Conservation (phyloP, 2,329 filamentous ascomycete species). For the Cladosporium colombiae region DNA sequence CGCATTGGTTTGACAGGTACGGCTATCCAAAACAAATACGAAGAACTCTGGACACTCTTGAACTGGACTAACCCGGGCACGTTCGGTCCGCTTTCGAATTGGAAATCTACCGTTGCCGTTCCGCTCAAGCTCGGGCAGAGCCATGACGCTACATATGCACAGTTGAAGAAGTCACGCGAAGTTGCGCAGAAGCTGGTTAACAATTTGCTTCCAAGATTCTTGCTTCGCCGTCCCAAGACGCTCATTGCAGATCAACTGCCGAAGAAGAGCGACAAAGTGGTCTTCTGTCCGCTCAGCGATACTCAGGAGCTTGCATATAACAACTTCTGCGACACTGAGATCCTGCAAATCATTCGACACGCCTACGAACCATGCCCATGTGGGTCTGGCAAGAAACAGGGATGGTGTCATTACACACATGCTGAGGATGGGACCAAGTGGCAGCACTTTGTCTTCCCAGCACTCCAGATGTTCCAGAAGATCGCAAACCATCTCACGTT, state of each 20-base stretch:
- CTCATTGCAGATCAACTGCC: conserved; percentile 90
- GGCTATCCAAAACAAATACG: conserved; percentile 96
- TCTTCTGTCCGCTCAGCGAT: conserved; percentile 88
- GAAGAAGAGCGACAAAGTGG: conserved; percentile 89
- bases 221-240: conserved; percentile 88
- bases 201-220: conserved; percentile 85
- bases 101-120: conserved; percentile 74
- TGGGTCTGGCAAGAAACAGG: conserved; percentile 66
- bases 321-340: conserved; percentile 72
- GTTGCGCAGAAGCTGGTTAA: conserved; percentile 83
- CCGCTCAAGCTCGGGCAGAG: conserved; percentile 87
- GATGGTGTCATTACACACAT: conserved; percentile 74
- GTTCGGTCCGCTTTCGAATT: conserved; percentile 68
- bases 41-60: conserved; percentile 92
- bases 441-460: conserved; percentile 80
- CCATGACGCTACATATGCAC: conserved; percentile 81
- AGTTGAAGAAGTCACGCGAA: conserved; percentile 77
- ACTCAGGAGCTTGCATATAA: conserved; percentile 81
- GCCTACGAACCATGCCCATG: conserved; percentile 71
- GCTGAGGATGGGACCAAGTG: conserved; percentile 56
- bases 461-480: conserved; percentile 80
- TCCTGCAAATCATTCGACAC: conserved; percentile 67
- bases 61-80: conserved; percentile 92
- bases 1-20: conserved; percentile 92
- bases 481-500: conserved; percentile 91